Percentiles rank a stretch among this genome's conserved stretches.
These are phyloP conservation scores for Epichloe aotearoae DNA, from an alignment of 2,329 filamentous ascomycete species.

Conservation along the genomic window DNA sequence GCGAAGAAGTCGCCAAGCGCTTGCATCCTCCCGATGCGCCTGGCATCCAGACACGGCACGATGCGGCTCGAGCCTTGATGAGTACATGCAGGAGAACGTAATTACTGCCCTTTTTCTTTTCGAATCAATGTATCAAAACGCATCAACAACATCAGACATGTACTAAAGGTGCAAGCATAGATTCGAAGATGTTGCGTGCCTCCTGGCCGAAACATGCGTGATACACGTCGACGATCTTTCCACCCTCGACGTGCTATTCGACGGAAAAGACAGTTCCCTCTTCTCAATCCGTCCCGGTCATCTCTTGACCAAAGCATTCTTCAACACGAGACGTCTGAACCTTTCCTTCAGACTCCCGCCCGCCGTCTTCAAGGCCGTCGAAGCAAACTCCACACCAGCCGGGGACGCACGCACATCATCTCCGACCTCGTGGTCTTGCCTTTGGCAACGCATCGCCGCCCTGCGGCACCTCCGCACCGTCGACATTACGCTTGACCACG, in stretches of 20 bases:
- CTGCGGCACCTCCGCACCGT: slow-evolving; percentile 1
- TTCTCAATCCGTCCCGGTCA: not conserved
- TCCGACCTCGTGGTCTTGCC: not conserved
- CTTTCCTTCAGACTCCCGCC: slow-evolving; percentile 1
- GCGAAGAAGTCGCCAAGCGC: slow-evolving; percentile 5
- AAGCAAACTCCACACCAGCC: not conserved
- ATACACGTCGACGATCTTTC: slow-evolving; percentile 2
- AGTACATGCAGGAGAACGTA: slow-evolving; percentile 4
- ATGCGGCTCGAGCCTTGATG: slow-evolving; percentile 3
- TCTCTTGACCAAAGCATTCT: not conserved
- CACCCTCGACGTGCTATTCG: slow-evolving; percentile 1
- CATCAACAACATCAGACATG: not conserved
- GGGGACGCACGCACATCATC: not conserved
- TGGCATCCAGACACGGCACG: not conserved
- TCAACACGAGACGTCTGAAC: not conserved
- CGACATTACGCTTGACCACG: slow-evolving; percentile 4
- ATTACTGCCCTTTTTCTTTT: not conserved
- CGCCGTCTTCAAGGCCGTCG: slow-evolving; percentile 1
- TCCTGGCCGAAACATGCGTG: not conserved
- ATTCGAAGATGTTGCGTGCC: slow-evolving; percentile 1
- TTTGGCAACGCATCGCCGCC: slow-evolving; percentile 1
- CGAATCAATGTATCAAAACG: not conserved
- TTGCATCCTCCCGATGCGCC: not conserved
- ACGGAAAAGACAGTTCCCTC: not conserved
- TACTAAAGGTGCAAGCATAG: not conserved